Evolutionary conservation across 2,329 filamentous ascomycete species (phyloP), one percentile per base, ranked within the genome.

Genomic region (Hypoxylon sp.): DNA sequence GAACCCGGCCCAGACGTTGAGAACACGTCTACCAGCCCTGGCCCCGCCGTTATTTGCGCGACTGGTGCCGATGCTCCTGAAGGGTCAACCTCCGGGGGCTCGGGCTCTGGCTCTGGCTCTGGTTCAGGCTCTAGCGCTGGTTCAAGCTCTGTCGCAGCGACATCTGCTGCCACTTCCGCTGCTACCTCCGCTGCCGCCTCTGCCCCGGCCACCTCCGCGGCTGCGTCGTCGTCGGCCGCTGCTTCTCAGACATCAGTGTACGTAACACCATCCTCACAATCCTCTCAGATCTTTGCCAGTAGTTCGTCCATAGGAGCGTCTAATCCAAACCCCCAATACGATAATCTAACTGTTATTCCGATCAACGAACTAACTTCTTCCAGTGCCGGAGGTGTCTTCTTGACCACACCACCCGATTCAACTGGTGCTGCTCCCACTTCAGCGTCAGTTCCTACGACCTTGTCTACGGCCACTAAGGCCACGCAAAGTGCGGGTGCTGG

Each of bases 1-100:
- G 78, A 88, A 58, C 89, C 91, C 5, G 92, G 91, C 52, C 79
- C 82, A 0, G 84, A 87, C 61, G 84, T 89, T 48, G 79, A 77
- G 74, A 76, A 77, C 60, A 77, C 76, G 53, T 78, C 79, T 19
- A 69, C 74, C 57, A 78, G 75, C 60, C 79, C 80, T 14, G 75
- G 77, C n/a, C 74, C 77, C 14, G 81, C 83, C 4, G 69, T 73
- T 50, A 75, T 80, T 19, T 77, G 76, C 48, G 68, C 66, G 7
- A 70, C 70, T 17, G 72, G 72, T 21, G 70, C 60, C 2, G 68
- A 74, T 45, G 74, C 70, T 13, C 68, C 74, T 10, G 38, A 43
- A 23, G 72, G 71, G 19, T 49, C 55, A 38, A 48, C 53, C 62
- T 80, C 79, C n/a, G 78, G 76, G 56, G 82, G 77, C 23, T 72